Conservation (phyloP, 2,329 filamentous ascomycete species). For the Tolypocladium ophioglossoides region DNA sequence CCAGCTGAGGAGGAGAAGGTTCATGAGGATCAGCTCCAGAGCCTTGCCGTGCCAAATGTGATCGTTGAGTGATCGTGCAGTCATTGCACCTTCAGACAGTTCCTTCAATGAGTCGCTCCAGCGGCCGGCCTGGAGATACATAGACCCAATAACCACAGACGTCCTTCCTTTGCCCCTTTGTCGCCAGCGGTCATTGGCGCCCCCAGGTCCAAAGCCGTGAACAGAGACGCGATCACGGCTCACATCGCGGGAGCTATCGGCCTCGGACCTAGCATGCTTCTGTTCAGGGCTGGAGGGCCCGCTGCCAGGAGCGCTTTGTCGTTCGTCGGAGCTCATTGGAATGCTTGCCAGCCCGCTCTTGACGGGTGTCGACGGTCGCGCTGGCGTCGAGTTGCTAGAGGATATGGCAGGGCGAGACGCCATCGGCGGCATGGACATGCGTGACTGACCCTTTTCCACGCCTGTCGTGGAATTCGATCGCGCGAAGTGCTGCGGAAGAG, state of each 20-base stretch:
- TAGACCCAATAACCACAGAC: conserved; percentile 68
- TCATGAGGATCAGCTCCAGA: conserved; percentile 75
- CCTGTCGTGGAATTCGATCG: conserved; percentile 44
- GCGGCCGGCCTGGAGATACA: conserved; percentile 81
- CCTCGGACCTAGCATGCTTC: conserved; percentile 24
- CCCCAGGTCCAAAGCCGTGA: conserved; percentile 61
- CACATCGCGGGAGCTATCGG: conserved; percentile 35
- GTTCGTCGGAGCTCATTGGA: conserved; percentile 37
- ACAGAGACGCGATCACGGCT: conserved; percentile 49
- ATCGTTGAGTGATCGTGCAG: conserved; percentile 72
- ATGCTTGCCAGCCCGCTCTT: conserved; percentile 38
- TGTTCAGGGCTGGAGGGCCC: conserved; percentile 31
- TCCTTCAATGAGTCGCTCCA: conserved; percentile 85
- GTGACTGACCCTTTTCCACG: conserved; percentile 50
- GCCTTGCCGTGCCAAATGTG: conserved; percentile 98
- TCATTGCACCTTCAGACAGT: conserved; percentile 66
- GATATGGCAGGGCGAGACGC: conserved; percentile 33
- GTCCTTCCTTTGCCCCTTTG: conserved; percentile 73
- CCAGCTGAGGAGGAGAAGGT: conserved; percentile 77
- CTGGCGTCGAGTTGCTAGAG: conserved; percentile 34
- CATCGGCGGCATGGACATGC: conserved; percentile 76
- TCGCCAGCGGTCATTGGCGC: conserved; percentile 65
- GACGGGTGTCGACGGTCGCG: conserved; percentile 39
- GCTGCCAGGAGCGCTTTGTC: conserved; percentile 23
- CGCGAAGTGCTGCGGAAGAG: conserved; percentile 26